These are phyloP conservation scores for Ceratocystis eucalypticola DNA, from an alignment of 2,329 filamentous ascomycete species.

Conservation along the genomic window DNA sequence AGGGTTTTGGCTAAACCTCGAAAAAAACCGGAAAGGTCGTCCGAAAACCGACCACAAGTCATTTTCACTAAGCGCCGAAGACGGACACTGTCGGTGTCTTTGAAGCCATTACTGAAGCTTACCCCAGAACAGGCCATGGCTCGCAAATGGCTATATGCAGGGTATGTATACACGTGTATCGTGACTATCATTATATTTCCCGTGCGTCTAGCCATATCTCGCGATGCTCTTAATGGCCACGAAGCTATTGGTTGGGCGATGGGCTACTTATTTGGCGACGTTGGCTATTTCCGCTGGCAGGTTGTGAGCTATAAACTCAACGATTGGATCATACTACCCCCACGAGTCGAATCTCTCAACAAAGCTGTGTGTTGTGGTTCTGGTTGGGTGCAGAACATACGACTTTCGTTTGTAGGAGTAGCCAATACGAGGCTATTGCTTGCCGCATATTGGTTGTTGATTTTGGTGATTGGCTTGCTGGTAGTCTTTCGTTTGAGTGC, in stretches of 20 bases:
- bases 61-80: constrained; percentile 47
- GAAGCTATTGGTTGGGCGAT: constrained; percentile 91
- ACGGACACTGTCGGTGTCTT: constrained; percentile 47
- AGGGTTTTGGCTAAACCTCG: not conserved
- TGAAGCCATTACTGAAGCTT: constrained; percentile 64
- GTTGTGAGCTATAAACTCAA: constrained; percentile 56
- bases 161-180: constrained; percentile 60
- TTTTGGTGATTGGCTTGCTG: constrained; percentile 58
- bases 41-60: not conserved
- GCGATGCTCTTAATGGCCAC: constrained; percentile 51
- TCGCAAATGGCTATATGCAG: constrained; percentile 73
- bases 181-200: constrained; percentile 52
- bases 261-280: constrained; percentile 74
- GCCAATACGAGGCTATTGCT: constrained; percentile 73
- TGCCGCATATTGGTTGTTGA: constrained; percentile 55
- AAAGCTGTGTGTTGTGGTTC: constrained; percentile 30
- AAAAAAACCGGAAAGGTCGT: not conserved
- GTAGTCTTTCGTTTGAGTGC: constrained; percentile 62
- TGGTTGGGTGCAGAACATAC: constrained; percentile 53
- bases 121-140: constrained; percentile 63
- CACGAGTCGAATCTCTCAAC: constrained; percentile 23
- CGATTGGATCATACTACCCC: constrained; percentile 61
- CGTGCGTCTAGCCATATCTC: constrained; percentile 55
- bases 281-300: constrained; percentile 56
- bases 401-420: constrained; percentile 51